phyloP scores from a whole-genome alignment of 179 eudicot species.

The Carnegiea gigantea region DNA sequence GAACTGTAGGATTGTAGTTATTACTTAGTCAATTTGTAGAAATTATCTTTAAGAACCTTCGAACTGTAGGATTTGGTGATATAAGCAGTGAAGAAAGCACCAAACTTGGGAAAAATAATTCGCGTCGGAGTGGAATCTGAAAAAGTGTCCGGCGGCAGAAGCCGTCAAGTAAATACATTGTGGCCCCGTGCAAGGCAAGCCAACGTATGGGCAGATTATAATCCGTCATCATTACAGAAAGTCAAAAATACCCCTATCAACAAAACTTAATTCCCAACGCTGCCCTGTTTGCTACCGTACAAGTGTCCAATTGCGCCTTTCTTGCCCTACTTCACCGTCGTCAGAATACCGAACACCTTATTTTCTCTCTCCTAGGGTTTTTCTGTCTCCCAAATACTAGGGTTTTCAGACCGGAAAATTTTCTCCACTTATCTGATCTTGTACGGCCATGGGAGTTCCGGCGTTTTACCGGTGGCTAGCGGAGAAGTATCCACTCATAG shows the following conservation, averaged over 20 bases:
- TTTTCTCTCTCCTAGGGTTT: constrained; percentile 22
- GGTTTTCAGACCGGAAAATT: neutral
- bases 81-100: no score
- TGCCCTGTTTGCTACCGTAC: neutral
- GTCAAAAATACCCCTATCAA: neutral
- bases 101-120: neutral
- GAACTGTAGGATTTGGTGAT: no score
- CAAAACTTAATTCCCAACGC: neutral
- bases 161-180: neutral
- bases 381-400: constrained; percentile 11
- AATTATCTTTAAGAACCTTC: no score
- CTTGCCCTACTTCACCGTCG: neutral
- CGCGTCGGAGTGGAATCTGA: neutral
- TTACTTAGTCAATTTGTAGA: no score
- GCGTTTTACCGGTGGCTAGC: constrained; percentile 90
- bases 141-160: neutral
- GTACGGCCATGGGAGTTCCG: constrained; percentile 55
- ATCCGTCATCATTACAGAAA: neutral
- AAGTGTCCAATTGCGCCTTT: neutral
- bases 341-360: neutral
- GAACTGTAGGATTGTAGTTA: no score
- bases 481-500: constrained; percentile 79
- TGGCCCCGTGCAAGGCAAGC: neutral
- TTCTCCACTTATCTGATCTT: neutral
- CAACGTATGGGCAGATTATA: neutral